Conservation (phyloP, 345 rosid genomes). For the Ailanthus altissimus region DNA sequence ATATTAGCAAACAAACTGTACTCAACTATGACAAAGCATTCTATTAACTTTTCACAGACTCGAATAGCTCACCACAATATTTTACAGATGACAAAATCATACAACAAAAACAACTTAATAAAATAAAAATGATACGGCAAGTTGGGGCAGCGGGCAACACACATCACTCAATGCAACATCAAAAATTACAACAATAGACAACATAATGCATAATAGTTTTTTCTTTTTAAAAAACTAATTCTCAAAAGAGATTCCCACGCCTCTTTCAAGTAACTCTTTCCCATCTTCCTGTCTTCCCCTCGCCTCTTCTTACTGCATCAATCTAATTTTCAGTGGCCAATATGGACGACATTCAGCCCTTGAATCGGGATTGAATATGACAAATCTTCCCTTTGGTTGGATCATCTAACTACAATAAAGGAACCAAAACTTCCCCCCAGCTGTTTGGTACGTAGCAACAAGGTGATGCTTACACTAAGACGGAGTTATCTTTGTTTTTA, state of each 20-base stretch:
- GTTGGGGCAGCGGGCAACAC: slow-evolving; percentile 16
- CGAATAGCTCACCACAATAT: slow-evolving; percentile 24
- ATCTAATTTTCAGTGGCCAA: slow-evolving; percentile 10
- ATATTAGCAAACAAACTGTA: slow-evolving; percentile 29
- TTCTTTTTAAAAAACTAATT: slow-evolving; percentile 17
- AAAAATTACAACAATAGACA: slow-evolving; percentile 16
- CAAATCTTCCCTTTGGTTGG: slow-evolving; percentile 18
- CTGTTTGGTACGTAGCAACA: slow-evolving; percentile 36
- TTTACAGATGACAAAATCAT: slow-evolving; percentile 27
- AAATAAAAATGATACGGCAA: slow-evolving; percentile 25
- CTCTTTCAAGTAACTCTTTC: not conserved
- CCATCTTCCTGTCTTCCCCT: not conserved
- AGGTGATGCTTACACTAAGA: slow-evolving; percentile 35
- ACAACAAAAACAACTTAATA: slow-evolving; percentile 16
- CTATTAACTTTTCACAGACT: slow-evolving; percentile 26
- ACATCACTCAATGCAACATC: slow-evolving; percentile 23
- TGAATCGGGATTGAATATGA: slow-evolving; percentile 2
- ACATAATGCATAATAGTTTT: slow-evolving; percentile 14
- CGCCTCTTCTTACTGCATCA: slow-evolving; percentile 4
- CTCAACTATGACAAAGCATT: slow-evolving; percentile 7
- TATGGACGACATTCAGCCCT: slow-evolving; percentile 27
- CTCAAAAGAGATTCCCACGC: slow-evolving; percentile 7
- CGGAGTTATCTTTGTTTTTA: slow-evolving; percentile 10
- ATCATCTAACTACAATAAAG: slow-evolving; percentile 18
- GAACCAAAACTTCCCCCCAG: slow-evolving; percentile 38